Evolutionary conservation across 2,329 filamentous ascomycete species (phyloP).

Genomic region (Microthyrium microscopicum): DNA sequence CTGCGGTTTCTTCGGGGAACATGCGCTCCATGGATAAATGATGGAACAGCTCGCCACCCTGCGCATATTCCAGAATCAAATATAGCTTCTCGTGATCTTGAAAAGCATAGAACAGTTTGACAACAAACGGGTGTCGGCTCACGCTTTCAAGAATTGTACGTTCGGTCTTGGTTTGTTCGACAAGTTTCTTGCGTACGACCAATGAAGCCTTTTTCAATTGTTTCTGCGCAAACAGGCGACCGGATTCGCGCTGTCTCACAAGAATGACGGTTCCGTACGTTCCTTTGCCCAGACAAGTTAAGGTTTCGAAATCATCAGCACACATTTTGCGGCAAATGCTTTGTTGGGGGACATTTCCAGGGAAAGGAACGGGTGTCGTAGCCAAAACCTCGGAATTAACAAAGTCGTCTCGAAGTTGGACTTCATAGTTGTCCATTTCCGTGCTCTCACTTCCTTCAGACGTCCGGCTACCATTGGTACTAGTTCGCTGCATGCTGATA

Average conservation of each 20-base stretch:
- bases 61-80: slow-evolving; percentile 90
- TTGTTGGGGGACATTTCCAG: slow-evolving; percentile 38
- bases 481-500: slow-evolving; percentile 21
- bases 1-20: slow-evolving; percentile 76
- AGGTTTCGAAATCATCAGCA: slow-evolving; percentile 71
- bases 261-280: slow-evolving; percentile 90
- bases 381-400: slow-evolving; percentile 42
- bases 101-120: slow-evolving; percentile 96
- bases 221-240: slow-evolving; percentile 89
- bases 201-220: slow-evolving; percentile 96
- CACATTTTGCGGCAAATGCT: slow-evolving; percentile 65
- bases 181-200: slow-evolving; percentile 84
- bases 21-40: slow-evolving; percentile 87
- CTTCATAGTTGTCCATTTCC: slow-evolving; percentile 69
- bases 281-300: slow-evolving; percentile 89
- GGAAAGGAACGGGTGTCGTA: slow-evolving; percentile 17
- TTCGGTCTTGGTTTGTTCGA: slow-evolving; percentile 96
- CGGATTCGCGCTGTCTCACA: slow-evolving; percentile 76
- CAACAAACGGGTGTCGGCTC: slow-evolving; percentile 91
- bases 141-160: slow-evolving; percentile 88
- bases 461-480: slow-evolving; percentile 38
- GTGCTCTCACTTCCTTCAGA: slow-evolving; percentile 46
- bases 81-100: slow-evolving; percentile 97
- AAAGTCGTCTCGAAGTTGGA: slow-evolving; percentile 72
- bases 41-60: slow-evolving; percentile 93